Evolutionary conservation across 306 rosid species (phyloP).

Genomic region (Sicyos baderoa): DNA sequence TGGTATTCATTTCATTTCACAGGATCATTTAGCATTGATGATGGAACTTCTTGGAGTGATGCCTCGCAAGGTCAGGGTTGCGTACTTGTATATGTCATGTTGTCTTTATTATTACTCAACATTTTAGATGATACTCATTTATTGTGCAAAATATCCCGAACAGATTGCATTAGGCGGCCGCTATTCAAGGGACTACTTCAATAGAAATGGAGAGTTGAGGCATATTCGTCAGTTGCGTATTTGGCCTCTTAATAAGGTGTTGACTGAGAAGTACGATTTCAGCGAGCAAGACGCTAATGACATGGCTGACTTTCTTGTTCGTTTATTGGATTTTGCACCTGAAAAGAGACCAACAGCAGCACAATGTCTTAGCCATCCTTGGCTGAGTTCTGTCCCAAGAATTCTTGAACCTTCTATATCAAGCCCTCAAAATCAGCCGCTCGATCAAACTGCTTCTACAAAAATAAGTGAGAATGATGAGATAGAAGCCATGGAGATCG

Average conservation of each 20-base stretch:
- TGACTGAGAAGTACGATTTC: conserved; percentile 64
- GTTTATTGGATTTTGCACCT: conserved; percentile 72
- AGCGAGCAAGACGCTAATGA: conserved; percentile 63
- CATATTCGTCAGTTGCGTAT: conserved; percentile 70
- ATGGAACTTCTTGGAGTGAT: conserved; percentile 92
- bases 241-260: conserved; percentile 76
- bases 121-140: no score
- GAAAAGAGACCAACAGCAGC: conserved; percentile 79
- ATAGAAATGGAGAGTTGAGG: conserved; percentile 69
- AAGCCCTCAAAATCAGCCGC: conserved; percentile 7
- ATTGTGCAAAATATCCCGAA: no score
- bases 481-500: conserved; percentile 25
- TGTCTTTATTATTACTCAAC: not conserved
- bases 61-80: conserved; percentile 58
- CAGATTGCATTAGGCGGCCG: conserved; percentile 80
- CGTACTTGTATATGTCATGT: not conserved
- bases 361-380: conserved; percentile 67
- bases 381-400: conserved; percentile 60
- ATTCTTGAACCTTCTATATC: conserved; percentile 28
- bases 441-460: conserved; percentile 13
- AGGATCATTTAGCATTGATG: conserved; percentile 88
- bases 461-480: conserved; percentile 23
- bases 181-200: conserved; percentile 74
- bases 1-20: conserved; percentile 17
- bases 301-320: conserved; percentile 51